Evolutionary conservation across 2,329 filamentous ascomycete genomes (phyloP).

Genomic region (Xylariaceae sp.): DNA sequence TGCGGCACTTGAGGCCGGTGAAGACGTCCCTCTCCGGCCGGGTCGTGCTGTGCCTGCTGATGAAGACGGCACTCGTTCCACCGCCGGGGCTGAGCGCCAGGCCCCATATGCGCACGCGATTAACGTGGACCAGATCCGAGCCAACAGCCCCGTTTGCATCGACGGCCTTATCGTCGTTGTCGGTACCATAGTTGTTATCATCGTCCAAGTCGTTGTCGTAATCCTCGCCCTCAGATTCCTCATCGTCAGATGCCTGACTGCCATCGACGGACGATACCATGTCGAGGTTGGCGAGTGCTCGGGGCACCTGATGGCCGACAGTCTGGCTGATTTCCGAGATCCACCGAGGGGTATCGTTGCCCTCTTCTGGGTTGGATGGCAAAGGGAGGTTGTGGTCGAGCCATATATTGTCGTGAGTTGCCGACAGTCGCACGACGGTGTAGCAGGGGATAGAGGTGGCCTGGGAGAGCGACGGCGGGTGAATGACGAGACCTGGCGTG

Average conservation of each 20-base stretch:
- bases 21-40: conserved; percentile 36
- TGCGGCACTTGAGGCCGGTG: conserved; percentile 28
- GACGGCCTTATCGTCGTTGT: conserved; percentile 26
- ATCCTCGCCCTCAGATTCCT: no score
- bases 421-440: conserved; percentile 45
- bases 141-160: conserved; percentile 7
- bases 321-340: conserved; percentile 37
- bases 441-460: conserved; percentile 35
- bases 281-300: conserved; percentile 33
- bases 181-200: conserved; percentile 18
- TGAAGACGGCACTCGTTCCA: conserved; percentile 42
- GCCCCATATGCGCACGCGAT: conserved; percentile 46
- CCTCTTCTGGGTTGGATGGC: conserved; percentile 7
- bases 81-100: conserved; percentile 44
- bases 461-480: conserved; percentile 26
- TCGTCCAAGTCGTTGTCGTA: conserved; percentile 20
- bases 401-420: conserved; percentile 46
- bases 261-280: conserved; percentile 4
- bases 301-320: conserved; percentile 35
- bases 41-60: conserved; percentile 40
- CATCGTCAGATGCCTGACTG: conserved; percentile 18
- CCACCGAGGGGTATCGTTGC: conserved; percentile 33
- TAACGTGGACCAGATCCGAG: conserved; percentile 37
- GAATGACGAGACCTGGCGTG: conserved; percentile 39
- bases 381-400: conserved; percentile 41